Base-by-base conservation (phyloP, 179 eudicot genomes). In the Beta macrorhiza region DNA sequence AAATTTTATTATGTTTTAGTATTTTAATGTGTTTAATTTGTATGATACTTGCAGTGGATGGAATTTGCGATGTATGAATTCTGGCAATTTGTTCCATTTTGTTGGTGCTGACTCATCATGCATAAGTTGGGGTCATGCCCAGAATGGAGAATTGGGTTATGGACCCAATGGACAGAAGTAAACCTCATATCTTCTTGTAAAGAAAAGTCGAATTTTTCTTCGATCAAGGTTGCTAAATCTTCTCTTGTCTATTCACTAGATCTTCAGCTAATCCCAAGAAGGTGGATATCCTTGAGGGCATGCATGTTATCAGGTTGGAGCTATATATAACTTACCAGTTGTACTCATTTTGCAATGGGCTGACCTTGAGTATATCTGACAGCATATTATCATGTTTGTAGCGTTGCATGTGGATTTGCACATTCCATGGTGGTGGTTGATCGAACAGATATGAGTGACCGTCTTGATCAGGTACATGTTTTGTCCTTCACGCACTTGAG, bases 41-140 rank as follows among this genome's bases (percentile, higher is more conserved):
- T 44, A 14, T 79, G 53, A 76, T 57, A 68, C 53, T 80, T 86
- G 78, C 83, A 97, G 99, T 87, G 99, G 99, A 71, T 97, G 99
- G 99, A 83, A 92, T 83, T 71, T 97, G 82, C 93, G 97, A 55
- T 92, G 97, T 82, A 97, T 94, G 97, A 93, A 94, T 86, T 97
- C 99, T 53, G 99, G 99, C 64, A 69, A 83, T 62, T 84, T 87
- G 97, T 97, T 92, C 89, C 97, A 97, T 85, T 94, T 89, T 82
- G 98, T 92, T 83, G 99, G 99, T 82, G 98, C 99, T 25, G 99
- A 97, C 86, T 82, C 89, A 62, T 97, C 99, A 16, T 97, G 99
- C 82, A 97, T 97, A 80, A 97, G 99, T 83, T 97, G 99, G 99
- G 99, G 99, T 15, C 97, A 87, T 76, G 99, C 97, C 45, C 93